phyloP scores from a whole-genome alignment of 2,329 filamentous ascomycete species.

The Calonectria pseudoreteaudii region DNA sequence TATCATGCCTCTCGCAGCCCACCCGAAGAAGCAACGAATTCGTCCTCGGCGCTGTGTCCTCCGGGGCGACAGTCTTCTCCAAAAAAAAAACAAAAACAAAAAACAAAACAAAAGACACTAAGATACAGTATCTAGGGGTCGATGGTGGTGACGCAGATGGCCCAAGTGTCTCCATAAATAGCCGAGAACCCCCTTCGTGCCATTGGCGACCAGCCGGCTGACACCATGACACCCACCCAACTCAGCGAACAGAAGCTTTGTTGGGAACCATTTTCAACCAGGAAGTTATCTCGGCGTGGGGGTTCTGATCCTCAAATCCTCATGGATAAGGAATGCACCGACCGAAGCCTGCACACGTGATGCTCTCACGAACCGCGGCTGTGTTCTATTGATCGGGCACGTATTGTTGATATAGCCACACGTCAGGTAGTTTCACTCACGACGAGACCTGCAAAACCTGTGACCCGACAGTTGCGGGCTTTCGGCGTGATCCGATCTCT shows the following conservation, averaged over 20 bases:
- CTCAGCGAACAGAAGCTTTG: constrained; percentile 1
- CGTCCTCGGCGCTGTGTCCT: neutral
- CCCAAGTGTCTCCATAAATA: constrained; percentile 32
- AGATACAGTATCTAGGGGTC: neutral
- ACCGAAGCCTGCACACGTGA: neutral
- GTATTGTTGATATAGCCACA: neutral
- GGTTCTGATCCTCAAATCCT: neutral
- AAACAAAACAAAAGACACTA: neutral
- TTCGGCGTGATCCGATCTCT: neutral
- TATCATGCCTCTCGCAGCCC: neutral
- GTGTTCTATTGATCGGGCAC: neutral
- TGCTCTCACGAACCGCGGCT: neutral
- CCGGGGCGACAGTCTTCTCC: neutral
- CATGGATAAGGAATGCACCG: neutral
- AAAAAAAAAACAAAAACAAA: neutral
- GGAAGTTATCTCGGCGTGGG: neutral
- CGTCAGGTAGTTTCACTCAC: neutral
- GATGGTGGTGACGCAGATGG: neutral
- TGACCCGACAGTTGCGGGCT: neutral
- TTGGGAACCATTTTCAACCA: neutral
- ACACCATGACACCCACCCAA: constrained; percentile 1
- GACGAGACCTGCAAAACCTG: neutral
- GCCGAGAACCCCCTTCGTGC: constrained; percentile 10
- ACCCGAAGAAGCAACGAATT: neutral
- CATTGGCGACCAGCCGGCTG: neutral